A percentile compares a stretch with the other conserved stretches of the same genome.
phyloP scores from a whole-genome alignment of 1,284 basidiomycete species.

The Rhodofomes roseus region DNA sequence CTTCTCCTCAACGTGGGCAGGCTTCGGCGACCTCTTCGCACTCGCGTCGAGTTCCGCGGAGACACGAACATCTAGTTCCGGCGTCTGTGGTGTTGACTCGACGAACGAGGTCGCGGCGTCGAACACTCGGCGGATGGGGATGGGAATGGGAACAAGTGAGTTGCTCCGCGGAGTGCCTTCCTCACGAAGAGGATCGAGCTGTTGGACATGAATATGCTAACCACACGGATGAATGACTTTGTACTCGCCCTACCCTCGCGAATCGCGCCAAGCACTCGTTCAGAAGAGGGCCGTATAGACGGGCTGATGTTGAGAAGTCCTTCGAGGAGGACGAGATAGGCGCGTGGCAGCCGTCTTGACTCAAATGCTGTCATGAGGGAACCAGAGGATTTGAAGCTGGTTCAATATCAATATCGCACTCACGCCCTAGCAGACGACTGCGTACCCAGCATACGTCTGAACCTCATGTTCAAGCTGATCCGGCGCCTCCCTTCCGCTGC shows the following conservation, averaged over 20 bases:
- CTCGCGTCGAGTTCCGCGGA: constrained; percentile 4
- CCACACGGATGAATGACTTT: background rate
- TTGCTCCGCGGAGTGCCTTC: background rate
- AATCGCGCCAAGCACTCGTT: constrained; percentile 63
- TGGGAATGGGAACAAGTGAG: constrained; percentile 5
- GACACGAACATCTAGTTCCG: constrained; percentile 3
- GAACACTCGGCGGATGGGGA: constrained; percentile 4
- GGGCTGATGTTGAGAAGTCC: constrained; percentile 64
- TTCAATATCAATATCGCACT: background rate
- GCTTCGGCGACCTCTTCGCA: background rate
- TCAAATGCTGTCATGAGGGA: constrained; percentile 53
- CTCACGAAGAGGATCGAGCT: constrained; percentile 8
- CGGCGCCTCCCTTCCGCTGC: constrained; percentile 56
- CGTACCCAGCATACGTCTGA: constrained; percentile 67
- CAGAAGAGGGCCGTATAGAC: constrained; percentile 61
- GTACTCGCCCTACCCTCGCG: constrained; percentile 59
- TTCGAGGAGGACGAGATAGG: constrained; percentile 71
- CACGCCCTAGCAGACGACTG: constrained; percentile 2
- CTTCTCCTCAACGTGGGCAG: background rate
- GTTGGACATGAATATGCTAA: background rate
- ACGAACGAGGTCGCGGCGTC: background rate
- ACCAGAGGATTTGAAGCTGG: constrained; percentile 58
- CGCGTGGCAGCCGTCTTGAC: constrained; percentile 62
- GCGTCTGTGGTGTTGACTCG: background rate
- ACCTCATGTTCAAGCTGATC: constrained; percentile 72